phyloP scores from a whole-genome alignment of 495 filamentous ascomycete species.

The Aspergillus nanangensis region DNA sequence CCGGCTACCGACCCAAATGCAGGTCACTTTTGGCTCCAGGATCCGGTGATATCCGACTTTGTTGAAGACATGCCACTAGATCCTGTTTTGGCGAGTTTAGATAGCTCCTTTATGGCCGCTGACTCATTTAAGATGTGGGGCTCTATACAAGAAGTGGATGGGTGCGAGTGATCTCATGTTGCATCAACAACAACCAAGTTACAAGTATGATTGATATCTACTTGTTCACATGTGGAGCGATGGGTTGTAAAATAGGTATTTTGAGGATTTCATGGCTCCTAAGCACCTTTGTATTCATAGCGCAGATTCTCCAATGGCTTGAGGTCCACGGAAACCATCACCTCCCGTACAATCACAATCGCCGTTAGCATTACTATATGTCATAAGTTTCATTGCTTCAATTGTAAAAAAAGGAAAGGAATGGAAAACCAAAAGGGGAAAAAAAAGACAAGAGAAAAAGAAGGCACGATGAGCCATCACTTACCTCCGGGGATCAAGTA shows the following conservation, averaged over 20 bases:
- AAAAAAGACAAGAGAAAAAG: background rate
- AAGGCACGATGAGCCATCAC: no score
- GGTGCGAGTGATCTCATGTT: no score
- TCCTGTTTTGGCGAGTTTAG: conserved; percentile 34
- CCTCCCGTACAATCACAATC: conserved; percentile 28
- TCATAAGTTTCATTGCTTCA: conserved; percentile 1
- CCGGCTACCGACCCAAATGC: no score
- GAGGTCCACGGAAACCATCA: conserved; percentile 44
- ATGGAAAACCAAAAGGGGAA: background rate
- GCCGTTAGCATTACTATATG: conserved; percentile 32
- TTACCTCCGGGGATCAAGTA: conserved; percentile 38
- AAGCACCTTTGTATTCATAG: conserved; percentile 48
- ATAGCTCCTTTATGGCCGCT: conserved; percentile 9
- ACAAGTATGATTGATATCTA: no score
- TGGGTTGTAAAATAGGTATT: no score
- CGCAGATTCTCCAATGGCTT: conserved; percentile 40
- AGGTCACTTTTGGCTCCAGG: no score
- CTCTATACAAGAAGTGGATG: no score
- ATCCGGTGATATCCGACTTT: no score
- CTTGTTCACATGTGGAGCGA: no score
- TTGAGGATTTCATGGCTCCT: no score
- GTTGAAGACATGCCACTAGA: conserved; percentile 46
- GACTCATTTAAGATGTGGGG: conserved; percentile 1
- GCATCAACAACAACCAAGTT: no score
- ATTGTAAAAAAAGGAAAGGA: background rate